These are phyloP conservation scores for Fusarium annulatum DNA, from an alignment of 2,329 filamentous ascomycete species.

Conservation along the genomic window DNA sequence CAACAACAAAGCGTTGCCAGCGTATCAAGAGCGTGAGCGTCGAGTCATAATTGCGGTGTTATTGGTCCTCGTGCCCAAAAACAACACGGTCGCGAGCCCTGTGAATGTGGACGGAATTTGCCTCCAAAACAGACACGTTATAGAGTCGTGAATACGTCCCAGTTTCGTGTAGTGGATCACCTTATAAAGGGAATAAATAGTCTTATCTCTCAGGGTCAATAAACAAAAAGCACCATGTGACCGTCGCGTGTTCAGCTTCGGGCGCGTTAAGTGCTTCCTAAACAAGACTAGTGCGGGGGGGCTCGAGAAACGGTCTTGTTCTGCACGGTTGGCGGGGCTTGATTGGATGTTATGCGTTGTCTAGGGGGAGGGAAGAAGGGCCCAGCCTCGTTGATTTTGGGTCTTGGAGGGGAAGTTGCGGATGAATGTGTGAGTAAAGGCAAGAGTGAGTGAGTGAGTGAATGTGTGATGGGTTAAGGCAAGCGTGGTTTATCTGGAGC, in stretches of 20 bases:
- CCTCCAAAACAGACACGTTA: not conserved
- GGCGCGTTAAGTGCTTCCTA: conserved; percentile 42
- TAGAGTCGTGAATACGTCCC: not conserved
- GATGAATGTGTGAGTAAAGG: conserved; percentile 8
- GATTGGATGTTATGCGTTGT: conserved; percentile 42
- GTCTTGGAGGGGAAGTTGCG: conserved; percentile 9
- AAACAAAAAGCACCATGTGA: conserved; percentile 40
- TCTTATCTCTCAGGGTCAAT: conserved; percentile 16
- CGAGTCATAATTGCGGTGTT: conserved; percentile 25
- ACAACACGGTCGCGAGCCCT: conserved; percentile 10
- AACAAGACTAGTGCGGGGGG: conserved; percentile 37
- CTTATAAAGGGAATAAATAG: conserved; percentile 4
- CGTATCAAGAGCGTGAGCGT: conserved; percentile 27
- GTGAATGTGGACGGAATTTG: not conserved
- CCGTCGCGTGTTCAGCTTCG: conserved; percentile 39
- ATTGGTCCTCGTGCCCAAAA: conserved; percentile 15
- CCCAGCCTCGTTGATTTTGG: conserved; percentile 44
- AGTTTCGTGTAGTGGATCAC: conserved; percentile 10
- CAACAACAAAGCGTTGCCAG: conserved; percentile 25
- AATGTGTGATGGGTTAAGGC: not conserved
- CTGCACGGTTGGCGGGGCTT: conserved; percentile 33
- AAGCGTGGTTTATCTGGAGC: not conserved
- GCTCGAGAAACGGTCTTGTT: conserved; percentile 36
- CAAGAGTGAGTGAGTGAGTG: not conserved
- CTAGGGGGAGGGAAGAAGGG: not conserved